A percentile compares a stretch with the other conserved stretches of the same genome.
Conservation (phyloP, 306 rosid genomes). For the Cucumis hystrix region DNA sequence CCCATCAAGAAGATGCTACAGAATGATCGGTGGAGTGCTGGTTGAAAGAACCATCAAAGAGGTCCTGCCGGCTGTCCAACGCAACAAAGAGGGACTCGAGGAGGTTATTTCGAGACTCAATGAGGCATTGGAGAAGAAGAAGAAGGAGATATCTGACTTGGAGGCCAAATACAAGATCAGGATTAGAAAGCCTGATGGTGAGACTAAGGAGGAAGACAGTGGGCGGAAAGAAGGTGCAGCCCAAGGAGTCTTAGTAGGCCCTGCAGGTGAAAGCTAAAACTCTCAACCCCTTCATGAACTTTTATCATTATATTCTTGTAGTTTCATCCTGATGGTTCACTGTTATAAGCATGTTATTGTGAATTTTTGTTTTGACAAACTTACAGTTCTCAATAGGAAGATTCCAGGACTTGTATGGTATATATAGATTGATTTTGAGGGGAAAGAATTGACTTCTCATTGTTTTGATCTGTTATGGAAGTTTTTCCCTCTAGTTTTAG, state of each 20-base stretch:
- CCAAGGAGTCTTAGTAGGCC: slow-evolving; percentile 92
- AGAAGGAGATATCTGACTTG: slow-evolving; percentile 73
- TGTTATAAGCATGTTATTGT: no score
- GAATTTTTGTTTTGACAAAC: no score
- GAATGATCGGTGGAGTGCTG: slow-evolving; percentile 95
- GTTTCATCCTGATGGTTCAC: no score
- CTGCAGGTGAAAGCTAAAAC: slow-evolving; percentile 47
- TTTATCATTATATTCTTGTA: no score
- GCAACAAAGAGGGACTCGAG: slow-evolving; percentile 84
- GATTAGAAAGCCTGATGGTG: slow-evolving; percentile 58
- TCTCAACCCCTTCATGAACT: neutral
- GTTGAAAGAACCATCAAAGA: slow-evolving; percentile 96
- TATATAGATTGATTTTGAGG: no score
- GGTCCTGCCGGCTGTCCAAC: slow-evolving; percentile 88
- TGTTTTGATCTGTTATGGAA: no score
- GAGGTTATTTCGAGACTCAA: slow-evolving; percentile 77
- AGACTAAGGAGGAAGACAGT: slow-evolving; percentile 55
- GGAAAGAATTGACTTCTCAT: no score
- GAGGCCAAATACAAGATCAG: slow-evolving; percentile 84
- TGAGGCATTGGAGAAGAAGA: slow-evolving; percentile 80
- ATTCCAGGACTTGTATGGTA: no score
- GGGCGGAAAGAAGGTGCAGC: slow-evolving; percentile 80
- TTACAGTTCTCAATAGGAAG: no score
- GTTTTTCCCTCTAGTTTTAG: no score
- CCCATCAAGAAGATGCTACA: slow-evolving; percentile 75